Evolutionary conservation across 495 filamentous ascomycete species (phyloP).

Genomic region (Aspergillus taichungensis): DNA sequence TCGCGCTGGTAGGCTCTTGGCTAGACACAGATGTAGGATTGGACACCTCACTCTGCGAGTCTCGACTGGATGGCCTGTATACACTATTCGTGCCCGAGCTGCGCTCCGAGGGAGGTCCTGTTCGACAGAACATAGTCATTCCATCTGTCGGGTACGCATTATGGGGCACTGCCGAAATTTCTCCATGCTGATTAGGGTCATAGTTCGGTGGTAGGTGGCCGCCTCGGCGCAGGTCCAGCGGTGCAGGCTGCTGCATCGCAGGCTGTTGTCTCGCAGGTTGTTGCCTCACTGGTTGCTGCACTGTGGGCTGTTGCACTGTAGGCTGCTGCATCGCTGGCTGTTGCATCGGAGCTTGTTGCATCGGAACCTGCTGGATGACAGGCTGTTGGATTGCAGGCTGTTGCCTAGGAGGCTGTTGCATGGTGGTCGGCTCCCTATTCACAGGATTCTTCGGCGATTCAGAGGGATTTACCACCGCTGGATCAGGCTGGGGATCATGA

Average conservation of each 20-base stretch:
- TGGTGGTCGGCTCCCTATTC: slow-evolving; percentile 40
- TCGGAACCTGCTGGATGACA: slow-evolving; percentile 1
- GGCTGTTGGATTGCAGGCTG: not conserved
- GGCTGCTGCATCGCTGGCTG: slow-evolving; percentile 2
- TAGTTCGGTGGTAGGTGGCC: slow-evolving; percentile 42
- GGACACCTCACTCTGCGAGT: slow-evolving; percentile 85
- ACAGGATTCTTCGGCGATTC: slow-evolving; percentile 36
- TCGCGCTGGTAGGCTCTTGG: slow-evolving; percentile 57
- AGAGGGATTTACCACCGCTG: slow-evolving; percentile 56
- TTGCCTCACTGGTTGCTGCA: slow-evolving; percentile 7
- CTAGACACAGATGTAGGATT: slow-evolving; percentile 88
- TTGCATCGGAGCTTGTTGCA: not conserved
- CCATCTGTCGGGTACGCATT: slow-evolving; percentile 94
- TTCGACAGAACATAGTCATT: slow-evolving; percentile 97
- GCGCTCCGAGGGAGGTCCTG: slow-evolving; percentile 74
- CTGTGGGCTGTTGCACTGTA: not conserved
- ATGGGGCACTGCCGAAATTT: slow-evolving; percentile 67
- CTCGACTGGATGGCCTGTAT: slow-evolving; percentile 76
- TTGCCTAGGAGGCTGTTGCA: slow-evolving; percentile 6
- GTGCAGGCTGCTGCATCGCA: slow-evolving; percentile 33
- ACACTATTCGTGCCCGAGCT: slow-evolving; percentile 61
- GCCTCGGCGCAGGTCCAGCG: slow-evolving; percentile 42
- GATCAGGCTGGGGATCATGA: slow-evolving; percentile 66
- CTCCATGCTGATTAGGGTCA: slow-evolving; percentile 49
- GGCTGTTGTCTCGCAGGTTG: not conserved